Conservation (phyloP, 305 asterid genomes). For the Fraxinus dipetala region DNA sequence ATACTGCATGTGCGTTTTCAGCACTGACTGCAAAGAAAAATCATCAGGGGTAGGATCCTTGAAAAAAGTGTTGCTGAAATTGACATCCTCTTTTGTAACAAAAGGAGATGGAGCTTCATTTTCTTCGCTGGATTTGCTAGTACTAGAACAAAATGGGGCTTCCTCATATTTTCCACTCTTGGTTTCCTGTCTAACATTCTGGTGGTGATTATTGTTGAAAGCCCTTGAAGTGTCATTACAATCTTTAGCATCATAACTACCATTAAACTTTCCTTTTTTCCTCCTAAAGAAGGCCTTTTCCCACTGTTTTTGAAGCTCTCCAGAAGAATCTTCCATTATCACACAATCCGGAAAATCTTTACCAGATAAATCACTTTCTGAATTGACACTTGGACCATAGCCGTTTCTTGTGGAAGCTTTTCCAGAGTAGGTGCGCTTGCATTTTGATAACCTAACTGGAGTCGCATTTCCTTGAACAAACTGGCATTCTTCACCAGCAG, state of each 20-base stretch:
- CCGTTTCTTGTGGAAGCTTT: slow-evolving; percentile 41
- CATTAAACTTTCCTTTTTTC: slow-evolving; percentile 38
- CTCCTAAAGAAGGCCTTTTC: slow-evolving; percentile 70
- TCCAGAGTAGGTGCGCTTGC: slow-evolving; percentile 85
- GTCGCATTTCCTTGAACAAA: slow-evolving; percentile 42
- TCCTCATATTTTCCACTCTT: slow-evolving; percentile 24
- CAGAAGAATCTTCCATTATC: slow-evolving; percentile 65
- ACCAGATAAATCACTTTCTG: slow-evolving; percentile 48
- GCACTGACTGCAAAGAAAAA: slow-evolving; percentile 3
- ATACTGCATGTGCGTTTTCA: background rate
- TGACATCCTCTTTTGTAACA: slow-evolving; percentile 21
- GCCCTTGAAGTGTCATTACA: slow-evolving; percentile 29
- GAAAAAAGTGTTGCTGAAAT: slow-evolving; percentile 19
- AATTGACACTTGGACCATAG: slow-evolving; percentile 46
- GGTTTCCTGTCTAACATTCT: slow-evolving; percentile 26
- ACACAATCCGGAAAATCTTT: slow-evolving; percentile 56
- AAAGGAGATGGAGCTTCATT: slow-evolving; percentile 28
- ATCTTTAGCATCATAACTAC: slow-evolving; percentile 34
- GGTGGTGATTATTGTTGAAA: slow-evolving; percentile 22
- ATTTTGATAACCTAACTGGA: slow-evolving; percentile 76
- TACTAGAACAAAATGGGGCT: slow-evolving; percentile 21
- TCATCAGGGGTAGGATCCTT: slow-evolving; percentile 15
- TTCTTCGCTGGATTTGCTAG: slow-evolving; percentile 24
- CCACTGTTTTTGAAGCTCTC: slow-evolving; percentile 70
- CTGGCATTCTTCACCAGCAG: slow-evolving; percentile 39